phyloP scores from a whole-genome alignment of 805 yeast species.

The Wickerhamiella sorbophila region DNA sequence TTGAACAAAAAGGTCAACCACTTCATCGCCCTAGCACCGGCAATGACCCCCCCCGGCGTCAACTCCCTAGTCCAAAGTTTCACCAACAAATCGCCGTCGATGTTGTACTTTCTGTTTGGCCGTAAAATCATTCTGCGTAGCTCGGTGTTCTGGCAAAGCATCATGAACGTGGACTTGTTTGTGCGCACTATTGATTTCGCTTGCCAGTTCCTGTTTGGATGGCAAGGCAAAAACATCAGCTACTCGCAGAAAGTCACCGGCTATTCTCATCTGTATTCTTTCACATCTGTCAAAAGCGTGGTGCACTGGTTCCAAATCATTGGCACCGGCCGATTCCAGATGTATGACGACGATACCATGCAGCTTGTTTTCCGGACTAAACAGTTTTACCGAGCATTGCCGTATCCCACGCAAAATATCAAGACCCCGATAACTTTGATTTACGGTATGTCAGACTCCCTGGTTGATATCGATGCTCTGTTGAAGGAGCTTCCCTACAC shows the following conservation, averaged over 20 bases:
- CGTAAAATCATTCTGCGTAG: constrained; percentile 58
- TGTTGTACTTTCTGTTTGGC: constrained; percentile 62
- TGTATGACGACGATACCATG: constrained; percentile 68
- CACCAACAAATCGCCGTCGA: constrained; percentile 59
- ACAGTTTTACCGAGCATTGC: constrained; percentile 36
- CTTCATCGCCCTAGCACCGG: constrained; percentile 83
- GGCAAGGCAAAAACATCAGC: constrained; percentile 63
- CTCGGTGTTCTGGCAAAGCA: constrained; percentile 63
- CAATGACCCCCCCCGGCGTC: constrained; percentile 80
- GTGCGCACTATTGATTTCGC: constrained; percentile 57
- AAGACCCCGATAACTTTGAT: constrained; percentile 59
- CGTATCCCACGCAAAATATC: constrained; percentile 53
- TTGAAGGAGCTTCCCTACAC: constrained; percentile 45
- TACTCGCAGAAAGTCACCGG: constrained; percentile 61
- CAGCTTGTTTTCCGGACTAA: constrained; percentile 15
- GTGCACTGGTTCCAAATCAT: constrained; percentile 97
- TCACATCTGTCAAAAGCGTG: constrained; percentile 79
- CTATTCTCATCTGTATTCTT: constrained; percentile 77
- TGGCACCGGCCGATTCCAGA: constrained; percentile 59
- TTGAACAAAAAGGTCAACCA: constrained; percentile 40
- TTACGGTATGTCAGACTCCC: constrained; percentile 68
- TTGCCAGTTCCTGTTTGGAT: constrained; percentile 55
- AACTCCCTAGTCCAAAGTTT: constrained; percentile 62
- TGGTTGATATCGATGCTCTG: constrained; percentile 77
- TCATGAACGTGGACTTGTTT: constrained; percentile 65